Evolutionary conservation across 768 basidiomycete genomes (phyloP), one percentile per base, ranked within the genome.

Genomic region (Tricholoma furcatifolium): DNA sequence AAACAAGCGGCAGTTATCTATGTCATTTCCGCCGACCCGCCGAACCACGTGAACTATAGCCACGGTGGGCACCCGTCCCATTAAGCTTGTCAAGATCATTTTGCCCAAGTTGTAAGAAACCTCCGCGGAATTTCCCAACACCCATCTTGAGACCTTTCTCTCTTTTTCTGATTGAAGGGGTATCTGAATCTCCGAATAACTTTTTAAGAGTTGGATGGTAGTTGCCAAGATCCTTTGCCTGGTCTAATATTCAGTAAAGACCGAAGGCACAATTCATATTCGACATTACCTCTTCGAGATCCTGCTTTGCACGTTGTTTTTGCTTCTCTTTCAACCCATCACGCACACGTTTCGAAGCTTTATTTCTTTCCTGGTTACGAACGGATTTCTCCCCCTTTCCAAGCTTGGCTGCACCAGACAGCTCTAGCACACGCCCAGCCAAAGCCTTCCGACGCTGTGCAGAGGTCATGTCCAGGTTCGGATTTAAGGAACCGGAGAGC

Each of bases 171-270:
- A 62, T 69, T n/a, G 62, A 52, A 43, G 60, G 46, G 7, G 51
- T 55, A 17, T 68, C 62, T 17, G 66, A 62, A 17, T 61, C 54
- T 49, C 80, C 80, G 61, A 84, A 90, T 6, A 86, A 57, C 53
- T 78, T 82, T 66, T 91, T 93, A 50, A 93, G 70, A 4, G 77
- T 74, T 35, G 88, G 90, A 60, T 93, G 90, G 64, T 92, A 93
- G 65, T 91, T 93, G 15, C 91, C 91, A 55, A 89, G 56, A 57
- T 88, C 80, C 69, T 92, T 93, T 5, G 90, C 89, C 91, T 93
- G 50, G 24, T 27, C 32, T 15, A 36, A 27, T 53, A 47, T 42
- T 45, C 44, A 38, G 48, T 15, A 8, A 24, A 17, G 14, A 34
- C 43, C 38, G 31, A n/a, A 17, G 20, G 45, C 30, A 3, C 45